Conservation (phyloP, 306 rosid species). For the Elaeagnus macrophylla region DNA sequence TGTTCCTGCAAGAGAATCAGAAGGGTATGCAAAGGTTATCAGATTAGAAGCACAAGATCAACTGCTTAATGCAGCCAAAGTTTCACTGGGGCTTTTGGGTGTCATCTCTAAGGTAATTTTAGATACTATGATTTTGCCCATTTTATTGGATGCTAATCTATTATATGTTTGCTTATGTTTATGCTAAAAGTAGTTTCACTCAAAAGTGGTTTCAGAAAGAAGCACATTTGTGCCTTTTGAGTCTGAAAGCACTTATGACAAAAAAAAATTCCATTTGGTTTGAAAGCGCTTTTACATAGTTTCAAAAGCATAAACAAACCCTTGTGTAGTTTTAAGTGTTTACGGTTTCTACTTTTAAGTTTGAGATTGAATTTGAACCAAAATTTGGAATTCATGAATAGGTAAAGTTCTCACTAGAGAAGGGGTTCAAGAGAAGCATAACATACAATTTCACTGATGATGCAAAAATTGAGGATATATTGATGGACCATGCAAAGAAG, state of each 20-base stretch:
- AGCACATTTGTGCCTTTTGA: too few species aligned
- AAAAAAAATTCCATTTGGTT: too few species aligned
- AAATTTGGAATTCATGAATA: constrained; percentile 5
- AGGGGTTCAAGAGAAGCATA: constrained; percentile 61
- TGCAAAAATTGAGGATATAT: constrained; percentile 29
- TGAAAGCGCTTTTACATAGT: too few species aligned
- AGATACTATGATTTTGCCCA: too few species aligned
- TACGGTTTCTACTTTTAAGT: too few species aligned
- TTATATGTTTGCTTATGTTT: not conserved
- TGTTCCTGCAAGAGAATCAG: constrained; percentile 41
- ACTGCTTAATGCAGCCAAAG: constrained; percentile 48
- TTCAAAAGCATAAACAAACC: too few species aligned
- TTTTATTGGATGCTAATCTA: not conserved
- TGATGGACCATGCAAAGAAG: constrained; percentile 41
- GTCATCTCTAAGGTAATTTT: constrained; percentile 66
- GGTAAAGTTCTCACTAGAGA: constrained; percentile 57
- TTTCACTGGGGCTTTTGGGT: constrained; percentile 58
- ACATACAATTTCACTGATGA: constrained; percentile 44
- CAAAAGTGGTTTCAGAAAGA: too few species aligned
- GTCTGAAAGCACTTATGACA: too few species aligned
- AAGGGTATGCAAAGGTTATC: constrained; percentile 54
- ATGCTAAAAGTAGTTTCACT: not conserved
- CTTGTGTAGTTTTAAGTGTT: too few species aligned
- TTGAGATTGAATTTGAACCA: not conserved
- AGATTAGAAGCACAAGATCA: constrained; percentile 29